phyloP scores from a whole-genome alignment of 2,329 filamentous ascomycete species.

The Diaporthe sp. region DNA sequence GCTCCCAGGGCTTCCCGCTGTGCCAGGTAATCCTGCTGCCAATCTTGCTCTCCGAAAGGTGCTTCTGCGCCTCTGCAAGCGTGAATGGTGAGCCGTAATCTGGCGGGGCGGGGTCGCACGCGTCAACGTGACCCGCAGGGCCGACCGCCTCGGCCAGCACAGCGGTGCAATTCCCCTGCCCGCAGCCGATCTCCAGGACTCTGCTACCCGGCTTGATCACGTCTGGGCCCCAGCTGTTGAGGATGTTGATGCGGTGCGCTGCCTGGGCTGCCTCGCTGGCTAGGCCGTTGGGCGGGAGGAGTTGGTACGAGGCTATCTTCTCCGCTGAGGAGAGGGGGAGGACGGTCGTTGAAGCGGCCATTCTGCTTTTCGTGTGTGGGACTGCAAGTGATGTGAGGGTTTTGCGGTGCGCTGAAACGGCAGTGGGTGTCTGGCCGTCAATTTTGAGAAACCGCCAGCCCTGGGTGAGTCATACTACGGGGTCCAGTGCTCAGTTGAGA shows the following conservation, averaged over 20 bases:
- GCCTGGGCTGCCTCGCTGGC: conserved; percentile 41
- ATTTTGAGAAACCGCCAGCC: background rate
- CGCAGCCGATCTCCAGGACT: conserved; percentile 71
- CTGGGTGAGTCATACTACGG: background rate
- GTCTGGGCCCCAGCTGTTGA: conserved; percentile 51
- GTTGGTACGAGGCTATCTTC: conserved; percentile 36
- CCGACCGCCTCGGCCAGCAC: conserved; percentile 65
- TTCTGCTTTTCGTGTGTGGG: background rate
- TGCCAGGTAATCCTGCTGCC: conserved; percentile 61
- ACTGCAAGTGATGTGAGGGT: too few relatives aligned
- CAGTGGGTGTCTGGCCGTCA: too few relatives aligned
- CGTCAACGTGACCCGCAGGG: conserved; percentile 60
- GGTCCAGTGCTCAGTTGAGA: background rate
- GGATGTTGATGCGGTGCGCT: conserved; percentile 54
- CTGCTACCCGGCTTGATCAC: conserved; percentile 54
- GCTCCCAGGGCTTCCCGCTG: conserved; percentile 53
- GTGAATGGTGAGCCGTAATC: conserved; percentile 67
- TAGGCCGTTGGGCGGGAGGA: conserved; percentile 23
- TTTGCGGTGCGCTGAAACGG: background rate
- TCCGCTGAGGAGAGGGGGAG: background rate
- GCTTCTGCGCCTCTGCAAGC: conserved; percentile 62
- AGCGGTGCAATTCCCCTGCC: conserved; percentile 70
- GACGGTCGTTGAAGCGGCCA: background rate
- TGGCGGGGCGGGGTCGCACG: conserved; percentile 65
- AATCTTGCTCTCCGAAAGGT: conserved; percentile 57